A percentile compares a stretch with the other conserved stretches of the same genome.
phyloP scores from a whole-genome alignment of 1,139 yeast species.

The Chernovozyma aurita region DNA sequence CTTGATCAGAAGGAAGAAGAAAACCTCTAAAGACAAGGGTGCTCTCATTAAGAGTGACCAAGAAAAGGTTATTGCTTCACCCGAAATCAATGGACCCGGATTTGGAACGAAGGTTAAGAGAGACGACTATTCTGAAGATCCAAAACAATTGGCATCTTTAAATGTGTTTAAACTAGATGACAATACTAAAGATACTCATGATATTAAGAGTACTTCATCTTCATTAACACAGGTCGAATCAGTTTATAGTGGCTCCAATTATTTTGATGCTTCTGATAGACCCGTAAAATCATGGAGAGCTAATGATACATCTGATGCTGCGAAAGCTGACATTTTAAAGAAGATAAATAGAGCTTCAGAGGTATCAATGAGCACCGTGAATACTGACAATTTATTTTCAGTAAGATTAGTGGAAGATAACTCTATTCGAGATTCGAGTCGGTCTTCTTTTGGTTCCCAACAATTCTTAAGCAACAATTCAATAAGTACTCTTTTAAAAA shows the following conservation, averaged over 20 bases:
- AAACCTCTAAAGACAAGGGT: constrained; percentile 21
- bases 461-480: constrained; percentile 29
- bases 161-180: constrained; percentile 52
- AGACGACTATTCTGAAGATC: constrained; percentile 21
- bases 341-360: constrained; percentile 44
- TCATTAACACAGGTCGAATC: constrained; percentile 37
- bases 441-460: constrained; percentile 25
- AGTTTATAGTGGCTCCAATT: constrained; percentile 19
- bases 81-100: constrained; percentile 36
- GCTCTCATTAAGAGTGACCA: constrained; percentile 31
- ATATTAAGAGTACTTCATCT: constrained; percentile 25
- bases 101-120: constrained; percentile 28
- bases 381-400: constrained; percentile 78
- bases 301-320: constrained; percentile 26
- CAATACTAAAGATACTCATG: constrained; percentile 20
- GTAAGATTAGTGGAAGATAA: constrained; percentile 70
- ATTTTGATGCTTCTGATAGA: constrained; percentile 33
- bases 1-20: constrained; percentile 43
- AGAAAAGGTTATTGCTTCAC: constrained; percentile 15
- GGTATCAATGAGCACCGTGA: constrained; percentile 76
- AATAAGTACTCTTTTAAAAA: constrained; percentile 23
- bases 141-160: constrained; percentile 45
- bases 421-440: constrained; percentile 36
- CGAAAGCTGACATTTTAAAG: constrained; percentile 10
- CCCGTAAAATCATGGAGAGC: constrained; percentile 77